Base-by-base conservation (phyloP, 108 stramenopile genomes). In the Cyclotella cryptica region DNA sequence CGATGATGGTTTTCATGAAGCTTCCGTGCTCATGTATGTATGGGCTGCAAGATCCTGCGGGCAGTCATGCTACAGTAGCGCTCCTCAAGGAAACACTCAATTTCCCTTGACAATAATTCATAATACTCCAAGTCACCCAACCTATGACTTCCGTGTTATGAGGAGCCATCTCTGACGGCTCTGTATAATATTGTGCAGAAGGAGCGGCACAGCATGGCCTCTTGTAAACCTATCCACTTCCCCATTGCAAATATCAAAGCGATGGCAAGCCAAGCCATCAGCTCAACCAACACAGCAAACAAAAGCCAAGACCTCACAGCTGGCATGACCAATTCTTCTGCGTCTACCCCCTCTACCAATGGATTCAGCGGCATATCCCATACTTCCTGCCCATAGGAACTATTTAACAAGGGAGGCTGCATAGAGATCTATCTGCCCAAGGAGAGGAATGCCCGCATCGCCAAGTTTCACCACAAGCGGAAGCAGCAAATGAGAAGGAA, bases 401-500 rank as follows among this genome's bases (percentile, higher is more conserved):
- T 96, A 26, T 55, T 96, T 51, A 93, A 93, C 80, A 92, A 92
- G 74, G 96, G 89, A 51, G 96, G 96, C 0, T 75, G 96, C 18
- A 96, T 98, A 66, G 98, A 97, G 0, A 96, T 96, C 21, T 98
- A 98, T 77, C 90, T 98, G 10, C 93, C 96, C 19, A 97, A 96
- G 26, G 96, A 97, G 79, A 90, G 98, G 7, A 84, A 80, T 51
- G 89, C 87, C 2, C 92, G 97, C 35, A 97, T 99, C 71, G 97
- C 96, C 41, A 91, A 95, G 55, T 99, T 99, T 69, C 98, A 97
- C 72, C 90, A 94, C 46, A 98, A 97, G 81, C 91, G 98, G 29
- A 93, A 90, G 72, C 92, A 87, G 73, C 90, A 98, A 29, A 95
- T 98, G 64, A 98, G 98, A 98, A 85, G 98, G 59, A 99, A 99